Evolutionary conservation across 2,329 filamentous ascomycete species (phyloP).

Genomic region (Xylaria hypoxylon): DNA sequence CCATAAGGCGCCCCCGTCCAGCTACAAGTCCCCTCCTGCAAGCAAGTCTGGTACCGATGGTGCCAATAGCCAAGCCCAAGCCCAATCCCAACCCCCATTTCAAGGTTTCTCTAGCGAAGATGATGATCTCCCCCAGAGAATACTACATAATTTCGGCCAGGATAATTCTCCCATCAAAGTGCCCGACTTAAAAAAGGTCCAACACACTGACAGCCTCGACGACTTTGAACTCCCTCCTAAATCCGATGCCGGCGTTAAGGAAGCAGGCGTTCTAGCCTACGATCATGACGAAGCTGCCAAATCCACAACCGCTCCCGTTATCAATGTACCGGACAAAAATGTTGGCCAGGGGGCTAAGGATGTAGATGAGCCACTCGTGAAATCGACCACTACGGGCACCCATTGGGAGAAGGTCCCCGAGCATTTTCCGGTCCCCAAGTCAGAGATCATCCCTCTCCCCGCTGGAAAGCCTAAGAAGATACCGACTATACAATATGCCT

Average conservation of each 20-base stretch:
- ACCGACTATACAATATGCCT: slow-evolving; percentile 80
- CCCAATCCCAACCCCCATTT: slow-evolving; percentile 29
- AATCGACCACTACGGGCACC: slow-evolving; percentile 52
- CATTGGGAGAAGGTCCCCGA: slow-evolving; percentile 83
- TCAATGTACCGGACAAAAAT: slow-evolving; percentile 50
- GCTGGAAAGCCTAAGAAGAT: slow-evolving; percentile 76
- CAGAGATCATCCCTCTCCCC: slow-evolving; percentile 80
- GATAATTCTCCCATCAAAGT: slow-evolving; percentile 39
- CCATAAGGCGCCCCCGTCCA: slow-evolving; percentile 29
- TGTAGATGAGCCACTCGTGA: slow-evolving; percentile 40
- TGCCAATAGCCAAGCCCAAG: slow-evolving; percentile 31
- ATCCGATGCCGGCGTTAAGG: slow-evolving; percentile 31
- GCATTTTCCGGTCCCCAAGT: slow-evolving; percentile 78
- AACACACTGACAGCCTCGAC: slow-evolving; percentile 28
- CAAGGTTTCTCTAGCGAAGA: slow-evolving; percentile 35
- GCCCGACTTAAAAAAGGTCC: slow-evolving; percentile 42
- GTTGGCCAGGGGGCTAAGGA: slow-evolving; percentile 46
- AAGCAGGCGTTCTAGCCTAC: slow-evolving; percentile 41
- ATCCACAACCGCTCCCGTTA: slow-evolving; percentile 43
- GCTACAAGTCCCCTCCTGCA: slow-evolving; percentile 17
- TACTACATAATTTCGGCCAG: slow-evolving; percentile 37
- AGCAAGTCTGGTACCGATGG: slow-evolving; percentile 29
- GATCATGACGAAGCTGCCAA: slow-evolving; percentile 45
- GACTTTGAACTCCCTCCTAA: slow-evolving; percentile 37
- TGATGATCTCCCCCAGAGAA: slow-evolving; percentile 38